Evolutionary conservation across 75 land plant genomes (phyloP).

Genomic region (Azolla pinnata): DNA sequence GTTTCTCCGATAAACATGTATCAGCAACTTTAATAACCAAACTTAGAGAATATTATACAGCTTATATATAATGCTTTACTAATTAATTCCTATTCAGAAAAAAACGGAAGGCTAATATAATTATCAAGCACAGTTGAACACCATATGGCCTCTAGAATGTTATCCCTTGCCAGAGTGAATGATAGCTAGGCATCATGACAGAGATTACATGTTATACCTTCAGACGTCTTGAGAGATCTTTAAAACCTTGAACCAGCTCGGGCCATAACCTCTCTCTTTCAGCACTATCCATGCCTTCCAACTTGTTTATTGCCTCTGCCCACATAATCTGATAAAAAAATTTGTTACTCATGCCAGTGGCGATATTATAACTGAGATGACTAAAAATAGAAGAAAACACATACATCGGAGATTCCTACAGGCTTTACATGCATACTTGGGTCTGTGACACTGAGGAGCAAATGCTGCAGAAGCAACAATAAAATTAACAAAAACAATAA

Average conservation of each 20-base stretch:
- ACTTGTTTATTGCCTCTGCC: conserved; percentile 94
- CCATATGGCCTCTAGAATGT: neutral
- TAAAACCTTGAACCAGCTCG: conserved; percentile 87
- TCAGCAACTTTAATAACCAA: no score
- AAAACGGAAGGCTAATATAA: no score
- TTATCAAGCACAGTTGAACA: neutral
- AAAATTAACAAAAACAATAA: neutral
- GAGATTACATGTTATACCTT: conserved; percentile 37
- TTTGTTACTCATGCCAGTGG: neutral
- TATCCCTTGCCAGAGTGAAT: neutral
- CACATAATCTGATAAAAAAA: conserved; percentile 72
- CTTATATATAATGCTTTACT: neutral
- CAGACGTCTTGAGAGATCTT: conserved; percentile 79
- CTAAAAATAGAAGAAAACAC: conserved; percentile 6
- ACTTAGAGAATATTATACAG: no score
- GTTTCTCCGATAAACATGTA: no score
- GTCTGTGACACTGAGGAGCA: conserved; percentile 90
- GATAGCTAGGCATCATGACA: neutral
- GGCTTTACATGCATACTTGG: conserved; percentile 75
- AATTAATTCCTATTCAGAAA: neutral
- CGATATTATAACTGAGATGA: neutral
- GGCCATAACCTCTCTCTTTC: conserved; percentile 91
- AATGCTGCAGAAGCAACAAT: conserved; percentile 2
- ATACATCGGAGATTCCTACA: conserved; percentile 88
- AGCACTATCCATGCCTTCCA: conserved; percentile 87